A percentile compares a stretch with the other conserved stretches of the same genome.
These are phyloP conservation scores for Anthracocystis panici-leucophaei DNA, from an alignment of 1,284 basidiomycete genomes.

Conservation along the genomic window DNA sequence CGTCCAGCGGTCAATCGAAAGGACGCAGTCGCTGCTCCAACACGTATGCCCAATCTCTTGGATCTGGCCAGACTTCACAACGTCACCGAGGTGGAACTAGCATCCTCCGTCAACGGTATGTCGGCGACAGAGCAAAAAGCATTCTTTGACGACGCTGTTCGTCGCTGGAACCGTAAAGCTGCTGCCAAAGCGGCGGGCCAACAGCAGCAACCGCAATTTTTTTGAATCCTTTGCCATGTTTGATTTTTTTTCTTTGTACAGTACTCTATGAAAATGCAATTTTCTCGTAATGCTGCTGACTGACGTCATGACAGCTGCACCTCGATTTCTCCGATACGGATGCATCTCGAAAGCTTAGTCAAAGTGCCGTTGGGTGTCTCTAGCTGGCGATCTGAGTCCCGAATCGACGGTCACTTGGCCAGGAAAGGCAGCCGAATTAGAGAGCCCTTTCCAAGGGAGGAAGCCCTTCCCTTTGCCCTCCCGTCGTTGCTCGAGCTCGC, in stretches of 20 bases:
- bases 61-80: conserved; percentile 30
- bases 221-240: conserved; percentile 13
- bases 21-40: neutral
- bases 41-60: conserved; percentile 17
- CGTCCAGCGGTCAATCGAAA: conserved; percentile 11
- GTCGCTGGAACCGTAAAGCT: conserved; percentile 31
- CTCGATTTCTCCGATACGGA: conserved; percentile 6
- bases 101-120: conserved; percentile 34
- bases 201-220: conserved; percentile 26
- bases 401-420: neutral
- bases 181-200: conserved; percentile 9
- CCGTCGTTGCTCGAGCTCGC: too few species aligned
- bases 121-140: conserved; percentile 24
- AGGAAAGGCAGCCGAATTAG: too few species aligned
- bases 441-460: too few species aligned
- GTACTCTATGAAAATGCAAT: neutral
- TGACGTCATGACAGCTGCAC: conserved; percentile 43
- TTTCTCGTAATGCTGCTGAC: neutral
- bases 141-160: conserved; percentile 33
- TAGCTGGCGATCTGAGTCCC: too few species aligned
- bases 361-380: neutral
- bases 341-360: conserved; percentile 1
- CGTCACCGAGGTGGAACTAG: conserved; percentile 31
- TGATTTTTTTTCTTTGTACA: conserved; percentile 1
- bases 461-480: too few species aligned